Conservation (phyloP, 306 rosid genomes). For the Sicyos baderoa region DNA sequence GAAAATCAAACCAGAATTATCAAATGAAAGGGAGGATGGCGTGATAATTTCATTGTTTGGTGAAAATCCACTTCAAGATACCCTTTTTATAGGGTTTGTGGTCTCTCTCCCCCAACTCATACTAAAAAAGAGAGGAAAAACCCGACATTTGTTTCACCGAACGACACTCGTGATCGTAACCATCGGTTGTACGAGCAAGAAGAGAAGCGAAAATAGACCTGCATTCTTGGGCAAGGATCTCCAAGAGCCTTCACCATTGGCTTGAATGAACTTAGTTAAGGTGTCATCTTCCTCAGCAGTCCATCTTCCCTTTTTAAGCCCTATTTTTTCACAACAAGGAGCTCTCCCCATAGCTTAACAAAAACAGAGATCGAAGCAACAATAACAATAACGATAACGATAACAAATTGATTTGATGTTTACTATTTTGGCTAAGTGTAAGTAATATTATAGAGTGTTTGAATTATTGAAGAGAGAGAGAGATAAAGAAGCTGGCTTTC, state of each 20-base stretch:
- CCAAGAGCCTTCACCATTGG: conserved; percentile 84
- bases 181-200: too few relatives aligned
- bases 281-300: conserved; percentile 60
- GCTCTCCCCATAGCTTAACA: conserved; percentile 61
- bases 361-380: neutral
- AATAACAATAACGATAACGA: neutral
- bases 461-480: neutral
- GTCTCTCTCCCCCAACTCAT: too few relatives aligned
- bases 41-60: too few relatives aligned
- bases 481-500: neutral
- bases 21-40: too few relatives aligned
- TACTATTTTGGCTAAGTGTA: neutral
- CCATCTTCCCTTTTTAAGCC: conserved; percentile 77
- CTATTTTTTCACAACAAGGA: conserved; percentile 80
- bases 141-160: too few relatives aligned
- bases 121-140: too few relatives aligned
- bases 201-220: too few relatives aligned
- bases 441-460: too few relatives aligned
- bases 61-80: too few relatives aligned
- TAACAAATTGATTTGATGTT: neutral
- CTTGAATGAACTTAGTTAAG: conserved; percentile 43
- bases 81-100: too few relatives aligned
- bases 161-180: too few relatives aligned
- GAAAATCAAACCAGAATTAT: too few relatives aligned
- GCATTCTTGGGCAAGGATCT: conserved; percentile 80